Evolutionary conservation across 371 early-diverging fungal species (phyloP), one percentile per base, ranked within the genome.

Genomic region (Aphelidium insulamus): DNA sequence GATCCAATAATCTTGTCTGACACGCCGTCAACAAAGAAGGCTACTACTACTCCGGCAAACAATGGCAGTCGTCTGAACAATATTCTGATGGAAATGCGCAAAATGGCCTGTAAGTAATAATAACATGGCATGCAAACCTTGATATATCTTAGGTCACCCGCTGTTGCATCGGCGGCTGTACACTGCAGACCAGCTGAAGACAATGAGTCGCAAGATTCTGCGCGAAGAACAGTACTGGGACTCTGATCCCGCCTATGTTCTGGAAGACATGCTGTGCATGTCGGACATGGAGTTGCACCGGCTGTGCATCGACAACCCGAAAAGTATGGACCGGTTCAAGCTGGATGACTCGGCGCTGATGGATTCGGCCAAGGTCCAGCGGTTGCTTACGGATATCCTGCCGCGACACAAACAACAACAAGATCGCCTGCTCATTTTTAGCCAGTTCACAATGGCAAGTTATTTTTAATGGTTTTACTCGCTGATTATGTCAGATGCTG

Each of bases 211-310:
- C 34, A 46, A 40, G 15, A 60, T 84, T 11, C 57, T 69, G 37
- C 41, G 50, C 30, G 75, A 73, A 40, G 41, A 49, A 7, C 61
- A 71, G 39, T 72, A 66, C 39, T 61, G 64, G 41, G 83, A 82
- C 35, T 65, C 77, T 2, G 59, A 65, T 17, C 58, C 63, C 37
- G 50, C 69, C 3, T 79, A 71, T 39, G 64, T 87, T 15, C 57
- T 63, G 33, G 85, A 87, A 48, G 88, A 87, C 37, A 75, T 87
- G 81, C 44, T 60, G 9, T 50, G 72, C 4, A 77, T 79, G 72
- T 64, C 66, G 24, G 88, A 87, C 45, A 83, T 78, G 53, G 82
- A 85, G 39, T 43, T 87, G 21, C 66, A 83, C 44, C 41, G 50
- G 19, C 40, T 83, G 10, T 80, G 80, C 40, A 28, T 37, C 18